Evolutionary conservation across 805 yeast genomes (phyloP).

Genomic region (Wickerhamomyces bovis): DNA sequence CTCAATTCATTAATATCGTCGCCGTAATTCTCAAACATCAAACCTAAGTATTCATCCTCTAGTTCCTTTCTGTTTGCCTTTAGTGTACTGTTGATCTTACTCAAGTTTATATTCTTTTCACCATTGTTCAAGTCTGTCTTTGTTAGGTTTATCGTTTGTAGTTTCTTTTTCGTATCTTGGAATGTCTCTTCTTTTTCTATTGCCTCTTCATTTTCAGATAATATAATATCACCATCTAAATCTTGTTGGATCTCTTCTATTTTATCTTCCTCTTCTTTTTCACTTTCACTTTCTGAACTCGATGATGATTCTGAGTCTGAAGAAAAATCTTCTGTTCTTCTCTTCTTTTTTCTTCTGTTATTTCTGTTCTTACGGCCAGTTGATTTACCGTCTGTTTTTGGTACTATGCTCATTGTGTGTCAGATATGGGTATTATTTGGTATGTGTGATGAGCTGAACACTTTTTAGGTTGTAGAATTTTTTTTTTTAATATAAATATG

Average conservation of each 20-base stretch:
- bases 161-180: slow-evolving; percentile 8
- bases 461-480: no score
- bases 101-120: slow-evolving; percentile 25
- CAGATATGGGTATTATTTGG: no score
- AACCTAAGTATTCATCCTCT: slow-evolving; percentile 44
- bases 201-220: slow-evolving; percentile 29
- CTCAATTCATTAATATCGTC: slow-evolving; percentile 34
- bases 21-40: slow-evolving; percentile 54
- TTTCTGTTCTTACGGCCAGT: slow-evolving; percentile 30
- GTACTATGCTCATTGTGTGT: slow-evolving; percentile 21
- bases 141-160: slow-evolving; percentile 24
- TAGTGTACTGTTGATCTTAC: slow-evolving; percentile 25
- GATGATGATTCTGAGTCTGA: slow-evolving; percentile 39
- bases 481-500: no score
- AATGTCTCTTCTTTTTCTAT: slow-evolving; percentile 11
- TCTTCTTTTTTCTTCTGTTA: slow-evolving; percentile 62
- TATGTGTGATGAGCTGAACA: no score
- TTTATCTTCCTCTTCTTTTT: slow-evolving; percentile 7
- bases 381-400: slow-evolving; percentile 17
- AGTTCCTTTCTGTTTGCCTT: slow-evolving; percentile 31
- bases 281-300: slow-evolving; percentile 25
- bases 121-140: slow-evolving; percentile 29
- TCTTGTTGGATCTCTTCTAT: slow-evolving; percentile 4
- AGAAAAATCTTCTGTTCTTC: slow-evolving; percentile 75
- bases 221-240: slow-evolving; percentile 20